Evolutionary conservation across 2,329 filamentous ascomycete genomes (phyloP), one percentile per base, ranked within the genome.

Genomic region (Aspergillus fructus): DNA sequence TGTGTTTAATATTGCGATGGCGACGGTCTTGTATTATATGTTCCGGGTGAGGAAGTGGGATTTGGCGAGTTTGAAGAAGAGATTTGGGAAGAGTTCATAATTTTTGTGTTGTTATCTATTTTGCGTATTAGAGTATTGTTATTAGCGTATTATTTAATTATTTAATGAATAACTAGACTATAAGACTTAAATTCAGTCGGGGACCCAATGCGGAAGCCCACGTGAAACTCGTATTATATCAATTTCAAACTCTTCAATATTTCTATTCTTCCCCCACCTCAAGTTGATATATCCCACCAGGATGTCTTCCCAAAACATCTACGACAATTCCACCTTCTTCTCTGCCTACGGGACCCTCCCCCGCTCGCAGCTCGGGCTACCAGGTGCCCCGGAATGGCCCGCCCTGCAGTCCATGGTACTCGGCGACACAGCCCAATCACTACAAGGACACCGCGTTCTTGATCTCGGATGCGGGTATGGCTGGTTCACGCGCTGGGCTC

Each of bases 1-100:
- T 51, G 66, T 74, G 5, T 84, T 87, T 66, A 87, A 88, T 66
- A 68, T 85, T 9, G 71, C 69, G 27, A 79, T 76, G 0, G 82
- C 84, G 1, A 67, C 85, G 24, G 1, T 62, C 23, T 80, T 45
- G 63, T 81, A 54, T 33, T 71, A 43, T 5, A 19, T 43, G 17
- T 43, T 43, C 11, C 41, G 41, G 12, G 41, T 43, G 41, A 43
- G 12, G 41, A 11, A 11, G 40, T 42, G 9, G n/a, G 40, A 42
- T 19, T 4, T 17, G 40, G 9, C 19, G 40, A 42, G 19, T 19
- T 5, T 30, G 27, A 30, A 4, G 27, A 30, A 30, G 27, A 30
- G 27, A 30, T 30, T 30, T 30, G 27, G 8, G 27, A 30, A 24
- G 21, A 21, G 21, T 21, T 21, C 21, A 21, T 21, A 4, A 21